Percentiles rank a stretch among this genome's conserved stretches.
These are phyloP conservation scores for Aureobasidium vineae DNA, from an alignment of 2,329 filamentous ascomycete species.

Conservation along the genomic window DNA sequence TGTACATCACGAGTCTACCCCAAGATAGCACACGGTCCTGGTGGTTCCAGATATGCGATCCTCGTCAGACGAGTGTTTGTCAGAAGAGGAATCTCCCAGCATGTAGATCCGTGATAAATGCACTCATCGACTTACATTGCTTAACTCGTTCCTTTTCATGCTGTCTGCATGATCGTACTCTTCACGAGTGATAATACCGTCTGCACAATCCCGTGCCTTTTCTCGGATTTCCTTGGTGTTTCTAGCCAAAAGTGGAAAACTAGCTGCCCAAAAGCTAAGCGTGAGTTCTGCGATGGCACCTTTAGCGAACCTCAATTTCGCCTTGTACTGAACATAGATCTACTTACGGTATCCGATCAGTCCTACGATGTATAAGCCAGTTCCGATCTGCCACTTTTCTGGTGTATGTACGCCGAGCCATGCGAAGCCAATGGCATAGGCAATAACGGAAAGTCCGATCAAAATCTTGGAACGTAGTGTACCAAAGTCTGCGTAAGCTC, in stretches of 20 bases:
- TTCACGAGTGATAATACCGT: slow-evolving; percentile 55
- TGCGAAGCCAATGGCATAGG: slow-evolving; percentile 63
- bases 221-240: slow-evolving; percentile 54
- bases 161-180: slow-evolving; percentile 62
- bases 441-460: slow-evolving; percentile 59
- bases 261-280: too few species aligned
- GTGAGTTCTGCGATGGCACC: background rate
- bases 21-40: background rate
- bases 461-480: slow-evolving; percentile 63
- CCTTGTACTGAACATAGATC: slow-evolving; percentile 37
- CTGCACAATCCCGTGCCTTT: slow-evolving; percentile 51
- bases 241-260: too few species aligned
- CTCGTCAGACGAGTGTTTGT: background rate
- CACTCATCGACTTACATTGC: slow-evolving; percentile 48
- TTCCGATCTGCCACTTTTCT: slow-evolving; percentile 59
- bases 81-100: background rate
- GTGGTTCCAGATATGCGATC: background rate
- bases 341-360: slow-evolving; percentile 63
- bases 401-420: slow-evolving; percentile 64
- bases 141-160: slow-evolving; percentile 62
- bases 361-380: slow-evolving; percentile 65
- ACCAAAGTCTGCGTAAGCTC: slow-evolving; percentile 62
- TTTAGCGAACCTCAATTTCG: background rate
- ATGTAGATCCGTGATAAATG: background rate
- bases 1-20: background rate